A percentile compares a stretch with the other conserved stretches of the same genome.
These are phyloP conservation scores for Eimeria praecox DNA, from an alignment of 169 alveolate genomes.

Conservation along the genomic window DNA sequence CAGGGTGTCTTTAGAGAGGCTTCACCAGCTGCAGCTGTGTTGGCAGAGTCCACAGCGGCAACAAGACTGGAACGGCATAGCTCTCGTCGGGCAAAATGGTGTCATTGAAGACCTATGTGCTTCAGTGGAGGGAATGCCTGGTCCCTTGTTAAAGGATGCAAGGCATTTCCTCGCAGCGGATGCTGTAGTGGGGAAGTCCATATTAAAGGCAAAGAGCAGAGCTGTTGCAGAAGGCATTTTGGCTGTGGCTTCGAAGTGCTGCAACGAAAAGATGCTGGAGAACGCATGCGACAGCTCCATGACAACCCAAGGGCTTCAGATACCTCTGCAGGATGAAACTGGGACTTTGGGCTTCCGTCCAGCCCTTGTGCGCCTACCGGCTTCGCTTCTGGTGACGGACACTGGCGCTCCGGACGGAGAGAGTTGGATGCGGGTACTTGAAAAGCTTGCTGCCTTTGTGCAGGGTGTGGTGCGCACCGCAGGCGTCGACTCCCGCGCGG, in stretches of 20 bases:
- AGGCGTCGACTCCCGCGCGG: neutral
- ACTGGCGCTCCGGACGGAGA: neutral
- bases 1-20: neutral
- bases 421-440: neutral
- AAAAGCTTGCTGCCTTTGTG: neutral
- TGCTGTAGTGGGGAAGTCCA: slow-evolving; percentile 25
- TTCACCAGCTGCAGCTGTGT: slow-evolving; percentile 27
- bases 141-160: neutral
- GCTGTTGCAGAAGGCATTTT: slow-evolving; percentile 13
- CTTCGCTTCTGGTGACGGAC: neutral
- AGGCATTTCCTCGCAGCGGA: neutral
- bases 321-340: neutral
- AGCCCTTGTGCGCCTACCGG: neutral
- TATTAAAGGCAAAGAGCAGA: neutral
- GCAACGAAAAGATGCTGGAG: neutral
- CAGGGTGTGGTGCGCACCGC: neutral
- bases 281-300: neutral
- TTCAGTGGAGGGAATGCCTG: too few species aligned
- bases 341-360: neutral
- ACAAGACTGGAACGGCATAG: neutral
- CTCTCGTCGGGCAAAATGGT: slow-evolving; percentile 14
- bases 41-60: neutral
- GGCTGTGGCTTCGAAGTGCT: slow-evolving; percentile 11
- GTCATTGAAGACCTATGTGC: neutral
- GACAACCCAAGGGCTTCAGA: neutral